phyloP scores from a whole-genome alignment of 2,329 filamentous ascomycete species.

The Ophiostoma populinum region DNA sequence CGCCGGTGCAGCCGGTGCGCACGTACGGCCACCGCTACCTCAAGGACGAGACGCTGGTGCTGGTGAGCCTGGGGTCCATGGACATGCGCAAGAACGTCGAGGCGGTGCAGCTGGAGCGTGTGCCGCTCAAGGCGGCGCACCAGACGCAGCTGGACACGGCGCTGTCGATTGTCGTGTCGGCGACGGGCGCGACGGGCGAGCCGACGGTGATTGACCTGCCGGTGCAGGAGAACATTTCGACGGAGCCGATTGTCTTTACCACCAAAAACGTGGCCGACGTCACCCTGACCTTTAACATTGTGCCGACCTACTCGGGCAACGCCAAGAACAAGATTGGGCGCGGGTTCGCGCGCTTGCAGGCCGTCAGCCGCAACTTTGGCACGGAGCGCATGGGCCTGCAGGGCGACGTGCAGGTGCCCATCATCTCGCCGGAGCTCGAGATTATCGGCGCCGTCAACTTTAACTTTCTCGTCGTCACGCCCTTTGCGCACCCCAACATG shows the following conservation, averaged over 20 bases:
- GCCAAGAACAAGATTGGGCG: conserved; percentile 79
- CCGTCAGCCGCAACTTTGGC: conserved; percentile 67
- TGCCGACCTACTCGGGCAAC: conserved; percentile 85
- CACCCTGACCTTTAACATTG: conserved; percentile 82
- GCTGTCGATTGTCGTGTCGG: conserved; percentile 77
- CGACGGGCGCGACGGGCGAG: conserved; percentile 70
- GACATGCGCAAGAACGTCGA: conserved; percentile 70
- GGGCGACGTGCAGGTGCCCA: conserved; percentile 81
- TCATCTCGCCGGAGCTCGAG: conserved; percentile 69
- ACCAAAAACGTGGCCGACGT: conserved; percentile 63
- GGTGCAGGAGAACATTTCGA: conserved; percentile 83
- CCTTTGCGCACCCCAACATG: conserved; percentile 89
- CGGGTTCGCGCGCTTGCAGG: conserved; percentile 73
- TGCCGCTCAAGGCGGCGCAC: conserved; percentile 75
- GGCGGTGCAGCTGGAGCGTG: conserved; percentile 72
- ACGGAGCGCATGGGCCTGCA: conserved; percentile 80
- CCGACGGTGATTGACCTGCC: conserved; percentile 81
- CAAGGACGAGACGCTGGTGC: conserved; percentile 70
- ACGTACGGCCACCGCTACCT: conserved; percentile 93
- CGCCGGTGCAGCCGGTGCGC: conserved; percentile 55
- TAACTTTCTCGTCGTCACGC: conserved; percentile 89
- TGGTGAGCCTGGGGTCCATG: conserved; percentile 90
- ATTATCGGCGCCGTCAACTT: conserved; percentile 93
- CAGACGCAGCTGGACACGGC: conserved; percentile 89
- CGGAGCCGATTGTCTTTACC: conserved; percentile 83